phyloP scores from a whole-genome alignment of 2,329 filamentous ascomycete species.

The Fusarium poae region DNA sequence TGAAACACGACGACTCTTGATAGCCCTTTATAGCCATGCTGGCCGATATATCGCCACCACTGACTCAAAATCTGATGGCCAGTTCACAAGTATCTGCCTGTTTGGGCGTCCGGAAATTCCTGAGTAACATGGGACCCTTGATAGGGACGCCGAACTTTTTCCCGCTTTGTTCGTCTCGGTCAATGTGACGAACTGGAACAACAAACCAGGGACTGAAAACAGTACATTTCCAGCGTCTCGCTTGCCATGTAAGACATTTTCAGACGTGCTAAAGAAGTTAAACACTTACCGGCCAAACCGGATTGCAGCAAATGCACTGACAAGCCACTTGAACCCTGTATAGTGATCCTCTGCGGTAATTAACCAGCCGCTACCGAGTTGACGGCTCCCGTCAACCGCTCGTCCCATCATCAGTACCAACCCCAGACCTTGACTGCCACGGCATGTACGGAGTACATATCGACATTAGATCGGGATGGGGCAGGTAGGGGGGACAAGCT shows the following conservation, averaged over 20 bases:
- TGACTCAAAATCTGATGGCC: slow-evolving; percentile 14
- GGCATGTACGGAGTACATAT: slow-evolving; percentile 31
- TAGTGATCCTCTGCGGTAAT: slow-evolving; percentile 35
- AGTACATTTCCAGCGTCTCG: slow-evolving; percentile 7
- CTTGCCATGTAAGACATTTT: slow-evolving; percentile 24
- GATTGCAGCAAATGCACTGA: slow-evolving; percentile 28
- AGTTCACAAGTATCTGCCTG: slow-evolving; percentile 10
- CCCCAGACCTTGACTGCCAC: slow-evolving; percentile 34
- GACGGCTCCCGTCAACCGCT: slow-evolving; percentile 33
- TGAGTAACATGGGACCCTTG: slow-evolving; percentile 39
- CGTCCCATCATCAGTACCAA: slow-evolving; percentile 33
- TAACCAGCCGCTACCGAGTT: slow-evolving; percentile 38
- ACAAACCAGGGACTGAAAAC: slow-evolving; percentile 19
- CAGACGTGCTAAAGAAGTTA: slow-evolving; percentile 22
- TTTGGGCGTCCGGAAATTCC: slow-evolving; percentile 21
- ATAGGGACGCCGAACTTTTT: slow-evolving; percentile 11
- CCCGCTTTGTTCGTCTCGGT: slow-evolving; percentile 13
- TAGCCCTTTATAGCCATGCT: neutral
- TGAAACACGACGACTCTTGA: neutral
- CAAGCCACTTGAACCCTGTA: slow-evolving; percentile 29
- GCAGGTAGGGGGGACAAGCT: slow-evolving; percentile 15
- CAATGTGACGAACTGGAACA: slow-evolving; percentile 7
- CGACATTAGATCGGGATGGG: slow-evolving; percentile 31
- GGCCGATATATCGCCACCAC: slow-evolving; percentile 2
- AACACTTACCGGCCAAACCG: slow-evolving; percentile 37